Percentiles rank a stretch among this genome's conserved stretches.
phyloP scores from a whole-genome alignment of 768 basidiomycete species.

The Russula griseocarnosa region DNA sequence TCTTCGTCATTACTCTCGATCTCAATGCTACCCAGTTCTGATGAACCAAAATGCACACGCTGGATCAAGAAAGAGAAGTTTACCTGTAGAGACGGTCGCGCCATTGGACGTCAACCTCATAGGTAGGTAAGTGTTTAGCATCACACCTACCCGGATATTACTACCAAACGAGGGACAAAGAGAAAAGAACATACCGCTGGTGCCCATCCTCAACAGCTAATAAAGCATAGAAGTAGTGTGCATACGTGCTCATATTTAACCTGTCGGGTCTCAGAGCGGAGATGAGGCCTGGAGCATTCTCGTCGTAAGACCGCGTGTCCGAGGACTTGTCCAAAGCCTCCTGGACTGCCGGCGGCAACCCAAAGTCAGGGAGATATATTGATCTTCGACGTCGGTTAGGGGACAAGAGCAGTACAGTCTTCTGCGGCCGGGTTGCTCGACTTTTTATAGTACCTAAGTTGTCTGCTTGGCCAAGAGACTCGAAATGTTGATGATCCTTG shows the following conservation, averaged over 20 bases:
- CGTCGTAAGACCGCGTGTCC: not conserved
- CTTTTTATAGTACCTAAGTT: no score
- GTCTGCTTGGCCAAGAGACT: not conserved
- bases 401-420: not conserved
- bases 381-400: not conserved
- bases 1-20: conserved; percentile 19
- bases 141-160: conserved; percentile 34
- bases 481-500: conserved; percentile 9
- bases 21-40: not conserved
- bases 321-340: not conserved
- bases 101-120: not conserved
- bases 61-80: not conserved
- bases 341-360: conserved; percentile 11
- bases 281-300: not conserved
- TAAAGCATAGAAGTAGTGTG: conserved; percentile 12
- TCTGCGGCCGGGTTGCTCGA: not conserved
- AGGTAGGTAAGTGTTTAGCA: not conserved
- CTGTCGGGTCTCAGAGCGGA: not conserved
- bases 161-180: conserved; percentile 18
- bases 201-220: conserved; percentile 35
- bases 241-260: conserved; percentile 13
- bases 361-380: conserved; percentile 13
- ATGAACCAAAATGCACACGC: not conserved
- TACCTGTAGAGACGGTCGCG: not conserved
- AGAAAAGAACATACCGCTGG: conserved; percentile 45